Evolutionary conservation across 495 filamentous ascomycete species (phyloP).

Genomic region (Daldinia decipiens): DNA sequence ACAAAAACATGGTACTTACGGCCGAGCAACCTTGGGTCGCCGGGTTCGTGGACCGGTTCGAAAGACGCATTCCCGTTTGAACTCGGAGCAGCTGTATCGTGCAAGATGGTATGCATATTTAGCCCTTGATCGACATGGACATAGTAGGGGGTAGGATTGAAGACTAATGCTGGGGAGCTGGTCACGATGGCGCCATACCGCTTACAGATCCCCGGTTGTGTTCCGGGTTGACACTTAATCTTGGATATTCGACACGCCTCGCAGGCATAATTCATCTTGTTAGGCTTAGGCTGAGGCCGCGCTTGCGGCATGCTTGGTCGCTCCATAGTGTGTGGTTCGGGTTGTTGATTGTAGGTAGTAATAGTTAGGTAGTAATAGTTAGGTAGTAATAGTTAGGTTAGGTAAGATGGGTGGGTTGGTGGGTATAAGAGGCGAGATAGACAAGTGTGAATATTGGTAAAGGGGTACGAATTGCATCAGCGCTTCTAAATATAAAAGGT

Average conservation of each 20-base stretch:
- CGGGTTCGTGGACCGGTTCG: conserved; percentile 58
- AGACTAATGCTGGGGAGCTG: background rate
- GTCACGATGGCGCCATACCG: conserved; percentile 48
- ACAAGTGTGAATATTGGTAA: background rate
- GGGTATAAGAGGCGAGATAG: background rate
- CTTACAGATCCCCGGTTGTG: conserved; percentile 57
- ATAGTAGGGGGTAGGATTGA: background rate
- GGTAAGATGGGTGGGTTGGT: no score
- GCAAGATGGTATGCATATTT: conserved; percentile 15
- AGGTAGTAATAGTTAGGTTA: background rate
- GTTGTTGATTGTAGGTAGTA: background rate
- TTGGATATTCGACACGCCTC: conserved; percentile 60
- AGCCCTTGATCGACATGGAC: background rate
- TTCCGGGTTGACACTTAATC: conserved; percentile 56
- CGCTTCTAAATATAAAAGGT: background rate
- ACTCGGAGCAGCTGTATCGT: conserved; percentile 55
- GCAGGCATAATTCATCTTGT: conserved; percentile 56
- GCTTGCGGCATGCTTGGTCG: conserved; percentile 21
- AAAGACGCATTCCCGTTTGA: conserved; percentile 61
- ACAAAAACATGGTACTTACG: conserved; percentile 44
- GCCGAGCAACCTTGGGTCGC: conserved; percentile 49
- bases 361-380: no score
- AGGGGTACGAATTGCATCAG: background rate
- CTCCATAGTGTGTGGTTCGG: conserved; percentile 9
- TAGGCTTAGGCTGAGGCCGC: conserved; percentile 20